Conservation (phyloP, 2,329 filamentous ascomycete genomes). For the Aspergillus ruber region DNA sequence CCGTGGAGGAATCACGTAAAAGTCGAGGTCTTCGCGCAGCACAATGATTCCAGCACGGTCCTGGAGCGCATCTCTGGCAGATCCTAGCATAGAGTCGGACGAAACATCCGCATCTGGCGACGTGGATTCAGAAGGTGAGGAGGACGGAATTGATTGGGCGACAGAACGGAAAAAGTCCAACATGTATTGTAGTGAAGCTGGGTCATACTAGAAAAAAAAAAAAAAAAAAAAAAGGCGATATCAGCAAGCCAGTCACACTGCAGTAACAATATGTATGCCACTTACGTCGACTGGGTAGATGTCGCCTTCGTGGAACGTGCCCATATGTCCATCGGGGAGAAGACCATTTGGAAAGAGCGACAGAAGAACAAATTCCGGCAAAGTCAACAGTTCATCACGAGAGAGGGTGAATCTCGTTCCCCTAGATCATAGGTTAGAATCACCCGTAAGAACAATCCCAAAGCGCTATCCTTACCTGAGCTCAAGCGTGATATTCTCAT, state of each 20-base stretch:
- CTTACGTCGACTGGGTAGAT: slow-evolving; percentile 96
- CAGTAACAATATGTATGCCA: slow-evolving; percentile 17
- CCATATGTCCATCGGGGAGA: slow-evolving; percentile 93
- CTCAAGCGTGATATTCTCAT: slow-evolving; percentile 93
- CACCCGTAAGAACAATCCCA: background rate
- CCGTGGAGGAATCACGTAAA: slow-evolving; percentile 87
- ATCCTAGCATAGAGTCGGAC: slow-evolving; percentile 67
- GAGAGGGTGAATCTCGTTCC: slow-evolving; percentile 91
- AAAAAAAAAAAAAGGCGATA: slow-evolving; percentile 24
- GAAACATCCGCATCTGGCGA: slow-evolving; percentile 54
- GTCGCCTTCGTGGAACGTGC: slow-evolving; percentile 84
- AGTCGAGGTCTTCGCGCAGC: slow-evolving; percentile 89
- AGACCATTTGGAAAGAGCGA: slow-evolving; percentile 99
- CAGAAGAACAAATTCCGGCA: slow-evolving; percentile 93
- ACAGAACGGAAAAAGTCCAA: slow-evolving; percentile 96
- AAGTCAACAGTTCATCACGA: slow-evolving; percentile 85
- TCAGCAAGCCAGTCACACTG: background rate
- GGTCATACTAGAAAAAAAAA: slow-evolving; percentile 70
- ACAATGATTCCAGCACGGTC: slow-evolving; percentile 94
- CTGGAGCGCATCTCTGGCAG: slow-evolving; percentile 70
- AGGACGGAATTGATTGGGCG: slow-evolving; percentile 78
- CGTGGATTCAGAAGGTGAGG: slow-evolving; percentile 59
- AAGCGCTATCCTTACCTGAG: slow-evolving; percentile 61
- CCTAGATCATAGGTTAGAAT: slow-evolving; percentile 44
- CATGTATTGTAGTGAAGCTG: slow-evolving; percentile 95